Evolutionary conservation across 2,329 filamentous ascomycete species (phyloP).

Genomic region (Leptographium galeiforme): DNA sequence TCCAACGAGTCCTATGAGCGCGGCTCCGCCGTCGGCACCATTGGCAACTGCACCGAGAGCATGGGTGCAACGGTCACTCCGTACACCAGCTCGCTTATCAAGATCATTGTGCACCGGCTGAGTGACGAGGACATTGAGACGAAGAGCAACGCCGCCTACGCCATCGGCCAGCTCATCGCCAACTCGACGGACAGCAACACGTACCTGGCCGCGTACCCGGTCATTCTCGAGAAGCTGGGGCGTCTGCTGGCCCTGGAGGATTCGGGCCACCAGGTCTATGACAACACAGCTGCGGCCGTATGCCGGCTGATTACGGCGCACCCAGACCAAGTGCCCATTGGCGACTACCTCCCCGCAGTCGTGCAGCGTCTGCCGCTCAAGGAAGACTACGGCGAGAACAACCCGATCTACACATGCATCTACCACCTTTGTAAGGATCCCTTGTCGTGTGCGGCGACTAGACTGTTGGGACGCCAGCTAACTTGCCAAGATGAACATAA

Average conservation of each 20-base stretch:
- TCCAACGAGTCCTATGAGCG: conserved; percentile 80
- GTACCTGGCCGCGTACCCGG: conserved; percentile 60
- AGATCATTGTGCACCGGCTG: conserved; percentile 72
- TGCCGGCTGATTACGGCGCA: conserved; percentile 85
- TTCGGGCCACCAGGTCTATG: conserved; percentile 55
- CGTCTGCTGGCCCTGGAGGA: conserved; percentile 65
- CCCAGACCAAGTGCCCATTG: conserved; percentile 67
- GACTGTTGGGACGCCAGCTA: too few relatives aligned
- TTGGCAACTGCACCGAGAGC: conserved; percentile 79
- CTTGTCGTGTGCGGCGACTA: not conserved
- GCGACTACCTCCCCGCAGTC: conserved; percentile 69
- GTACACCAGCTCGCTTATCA: conserved; percentile 64
- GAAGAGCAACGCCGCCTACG: conserved; percentile 91
- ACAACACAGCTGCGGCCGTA: conserved; percentile 87
- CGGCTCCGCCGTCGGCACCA: conserved; percentile 77
- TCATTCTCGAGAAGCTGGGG: conserved; percentile 76
- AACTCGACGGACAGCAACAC: conserved; percentile 64
- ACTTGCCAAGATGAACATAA: conserved; percentile 42
- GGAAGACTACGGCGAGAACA: conserved; percentile 95
- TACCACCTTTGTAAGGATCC: conserved; percentile 63
- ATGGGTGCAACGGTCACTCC: conserved; percentile 73
- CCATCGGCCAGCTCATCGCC: conserved; percentile 70
- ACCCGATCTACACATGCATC: conserved; percentile 82
- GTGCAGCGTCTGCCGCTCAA: conserved; percentile 71
- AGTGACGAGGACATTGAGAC: conserved; percentile 82